Evolutionary conservation across 177 flowering plant genomes (phyloP).

Genomic region (Vitis hybrid): DNA sequence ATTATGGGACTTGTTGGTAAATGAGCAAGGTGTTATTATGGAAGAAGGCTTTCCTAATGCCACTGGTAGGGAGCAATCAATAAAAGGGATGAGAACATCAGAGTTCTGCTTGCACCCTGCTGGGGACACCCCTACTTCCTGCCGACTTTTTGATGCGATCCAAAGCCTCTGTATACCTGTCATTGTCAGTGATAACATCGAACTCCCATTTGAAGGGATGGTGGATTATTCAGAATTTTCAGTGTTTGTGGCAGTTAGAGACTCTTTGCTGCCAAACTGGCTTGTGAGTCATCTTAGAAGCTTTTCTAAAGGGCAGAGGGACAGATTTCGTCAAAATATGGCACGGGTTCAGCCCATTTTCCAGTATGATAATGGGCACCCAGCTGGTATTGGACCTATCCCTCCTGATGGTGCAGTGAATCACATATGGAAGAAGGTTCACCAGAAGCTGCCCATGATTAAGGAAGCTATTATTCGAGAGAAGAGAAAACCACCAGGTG

Average conservation of each 20-base stretch:
- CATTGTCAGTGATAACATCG: constrained; percentile 84
- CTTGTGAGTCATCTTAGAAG: constrained; percentile 64
- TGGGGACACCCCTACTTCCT: constrained; percentile 97
- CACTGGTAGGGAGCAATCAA: constrained; percentile 87
- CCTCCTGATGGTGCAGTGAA: constrained; percentile 83
- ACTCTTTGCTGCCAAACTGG: constrained; percentile 78
- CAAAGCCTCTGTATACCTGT: constrained; percentile 94
- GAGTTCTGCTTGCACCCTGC: constrained; percentile 98
- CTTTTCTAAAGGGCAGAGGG: constrained; percentile 51
- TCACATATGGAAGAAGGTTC: constrained; percentile 85
- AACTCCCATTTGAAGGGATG: constrained; percentile 96
- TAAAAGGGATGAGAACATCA: constrained; percentile 84
- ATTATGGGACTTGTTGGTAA: constrained; percentile 75
- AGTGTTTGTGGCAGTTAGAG: constrained; percentile 66
- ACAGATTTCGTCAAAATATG: constrained; percentile 61
- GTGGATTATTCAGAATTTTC: constrained; percentile 80
- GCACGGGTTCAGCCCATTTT: constrained; percentile 67
- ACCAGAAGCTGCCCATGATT: constrained; percentile 79
- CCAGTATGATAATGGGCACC: constrained; percentile 69
- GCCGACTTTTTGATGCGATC: constrained; percentile 92
- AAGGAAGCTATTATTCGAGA: constrained; percentile 76
- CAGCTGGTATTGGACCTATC: constrained; percentile 80
- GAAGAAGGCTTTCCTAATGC: constrained; percentile 99
- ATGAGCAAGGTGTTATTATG: constrained; percentile 70
- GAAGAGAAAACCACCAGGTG: constrained; percentile 74